phyloP scores from a whole-genome alignment of 352 stramenopile species.

The Discostella stelligera region DNA sequence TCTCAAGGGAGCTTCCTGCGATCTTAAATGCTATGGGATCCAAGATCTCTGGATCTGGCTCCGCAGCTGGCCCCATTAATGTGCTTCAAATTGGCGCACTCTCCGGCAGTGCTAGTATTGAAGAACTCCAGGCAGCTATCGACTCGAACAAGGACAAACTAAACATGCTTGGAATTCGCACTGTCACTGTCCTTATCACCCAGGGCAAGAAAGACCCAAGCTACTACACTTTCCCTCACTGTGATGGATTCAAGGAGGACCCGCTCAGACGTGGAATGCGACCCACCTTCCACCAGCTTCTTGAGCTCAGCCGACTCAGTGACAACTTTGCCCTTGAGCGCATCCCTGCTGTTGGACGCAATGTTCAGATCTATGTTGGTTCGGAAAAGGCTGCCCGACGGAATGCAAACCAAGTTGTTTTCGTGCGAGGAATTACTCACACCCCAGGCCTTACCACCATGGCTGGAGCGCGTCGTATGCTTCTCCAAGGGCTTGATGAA shows the following conservation, averaged over 20 bases:
- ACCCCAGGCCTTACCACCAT: slow-evolving; percentile 88
- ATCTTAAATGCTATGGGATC: slow-evolving; percentile 72
- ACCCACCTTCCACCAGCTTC: slow-evolving; percentile 96
- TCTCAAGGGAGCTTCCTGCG: slow-evolving; percentile 61
- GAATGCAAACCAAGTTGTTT: slow-evolving; percentile 81
- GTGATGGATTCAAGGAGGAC: slow-evolving; percentile 93
- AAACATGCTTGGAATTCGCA: slow-evolving; percentile 78
- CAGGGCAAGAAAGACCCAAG: slow-evolving; percentile 76
- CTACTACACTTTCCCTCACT: slow-evolving; percentile 85
- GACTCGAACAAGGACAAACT: slow-evolving; percentile 63
- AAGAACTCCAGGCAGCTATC: slow-evolving; percentile 57
- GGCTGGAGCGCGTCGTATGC: slow-evolving; percentile 90
- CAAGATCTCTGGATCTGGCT: slow-evolving; percentile 50
- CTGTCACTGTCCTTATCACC: slow-evolving; percentile 79
- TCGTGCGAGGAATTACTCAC: slow-evolving; percentile 85
- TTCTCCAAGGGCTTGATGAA: slow-evolving; percentile 97
- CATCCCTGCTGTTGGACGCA: slow-evolving; percentile 82
- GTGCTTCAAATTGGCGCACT: slow-evolving; percentile 83
- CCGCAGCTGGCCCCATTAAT: slow-evolving; percentile 70
- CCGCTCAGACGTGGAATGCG: slow-evolving; percentile 97
- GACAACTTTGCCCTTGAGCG: slow-evolving; percentile 83
- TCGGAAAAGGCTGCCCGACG: slow-evolving; percentile 74
- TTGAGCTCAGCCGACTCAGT: slow-evolving; percentile 93
- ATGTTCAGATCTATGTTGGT: slow-evolving; percentile 86
- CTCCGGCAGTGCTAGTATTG: slow-evolving; percentile 49